Base-by-base conservation (phyloP, 108 stramenopile species). In the Licmophora abbreviata region DNA sequence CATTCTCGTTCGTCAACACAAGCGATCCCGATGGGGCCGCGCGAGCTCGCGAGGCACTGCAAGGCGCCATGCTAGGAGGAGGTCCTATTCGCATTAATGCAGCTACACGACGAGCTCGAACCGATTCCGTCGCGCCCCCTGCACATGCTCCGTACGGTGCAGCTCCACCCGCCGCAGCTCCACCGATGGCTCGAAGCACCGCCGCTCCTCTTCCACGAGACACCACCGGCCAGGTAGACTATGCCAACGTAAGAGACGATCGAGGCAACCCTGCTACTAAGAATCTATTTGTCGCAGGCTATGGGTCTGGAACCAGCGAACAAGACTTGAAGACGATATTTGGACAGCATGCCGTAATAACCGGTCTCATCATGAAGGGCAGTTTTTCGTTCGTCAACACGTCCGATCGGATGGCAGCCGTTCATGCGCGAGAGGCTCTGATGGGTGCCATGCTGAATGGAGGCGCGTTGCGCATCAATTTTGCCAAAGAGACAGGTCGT, bases 251-350 rank as follows among this genome's bases (percentile, higher is more conserved):
- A 29, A 21, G 78, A 15, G 89, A 91, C 48, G 89, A 91, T 61
- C 63, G 89, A 18, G 89, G 89, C n/a, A 91, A 91, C 54, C 73
- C 80, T 20, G 84, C 84, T 23, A 91, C 89, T 0, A 91, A 81
- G 55, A 91, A 91, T 59, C 60, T 91, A 12, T 91, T 91, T 47
- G 73, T 91, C 17, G 89, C 89, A 9, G 89, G 89, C 3, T 91
- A 91, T 53, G 89, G 89, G 6, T 74, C 77, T 17, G 76, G 71
- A 1, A 91, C 89, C n/a, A 68, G 75, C 15, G 89, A 91, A 33
- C 64, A 72, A 22, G 68, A 86, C 56, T 51, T 91, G 10, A 61
- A 75, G 25, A 74, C 81, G 22, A 32, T 77, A 15, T 76, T 91
- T 54, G 61, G 55, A 6, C 80, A 69, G 34, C 59, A 86, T 52